phyloP scores from a whole-genome alignment of 768 basidiomycete species.

The Mycena leptocephala region DNA sequence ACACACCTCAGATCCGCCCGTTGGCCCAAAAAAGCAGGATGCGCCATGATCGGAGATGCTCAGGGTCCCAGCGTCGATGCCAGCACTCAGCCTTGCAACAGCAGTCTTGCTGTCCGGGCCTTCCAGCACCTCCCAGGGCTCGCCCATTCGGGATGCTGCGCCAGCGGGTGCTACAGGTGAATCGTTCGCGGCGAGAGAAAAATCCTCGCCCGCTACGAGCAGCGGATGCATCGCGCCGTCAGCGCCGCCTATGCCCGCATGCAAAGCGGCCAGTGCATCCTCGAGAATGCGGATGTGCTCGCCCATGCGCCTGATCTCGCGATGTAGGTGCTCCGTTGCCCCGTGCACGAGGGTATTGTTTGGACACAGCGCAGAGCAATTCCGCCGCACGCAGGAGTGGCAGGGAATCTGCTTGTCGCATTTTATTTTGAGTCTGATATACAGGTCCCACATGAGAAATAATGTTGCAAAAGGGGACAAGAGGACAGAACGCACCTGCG shows the following conservation, averaged over 20 bases:
- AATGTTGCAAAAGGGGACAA: neutral
- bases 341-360: slow-evolving; percentile 85
- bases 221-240: slow-evolving; percentile 64
- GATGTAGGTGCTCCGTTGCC: slow-evolving; percentile 82
- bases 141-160: neutral
- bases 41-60: slow-evolving; percentile 74
- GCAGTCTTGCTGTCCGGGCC: slow-evolving; percentile 15
- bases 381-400: slow-evolving; percentile 81
- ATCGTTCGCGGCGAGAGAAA: slow-evolving; percentile 8
- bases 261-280: slow-evolving; percentile 70
- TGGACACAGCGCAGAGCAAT: slow-evolving; percentile 80
- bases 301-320: slow-evolving; percentile 67
- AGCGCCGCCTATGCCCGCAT: slow-evolving; percentile 52
- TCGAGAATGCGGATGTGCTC: slow-evolving; percentile 73
- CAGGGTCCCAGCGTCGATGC: slow-evolving; percentile 73
- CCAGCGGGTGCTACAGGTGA: neutral
- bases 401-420: slow-evolving; percentile 89
- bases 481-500: slow-evolving; percentile 73
- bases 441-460: neutral
- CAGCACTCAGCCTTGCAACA: slow-evolving; percentile 43
- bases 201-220: slow-evolving; percentile 46
- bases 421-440: slow-evolving; percentile 86
- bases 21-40: slow-evolving; percentile 77
- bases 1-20: slow-evolving; percentile 79
- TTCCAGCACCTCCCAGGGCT: slow-evolving; percentile 21